A percentile compares a stretch with the other conserved stretches of the same genome.
phyloP scores from a whole-genome alignment of 2,329 filamentous ascomycete genomes.

The Clarireedia hainanense region DNA sequence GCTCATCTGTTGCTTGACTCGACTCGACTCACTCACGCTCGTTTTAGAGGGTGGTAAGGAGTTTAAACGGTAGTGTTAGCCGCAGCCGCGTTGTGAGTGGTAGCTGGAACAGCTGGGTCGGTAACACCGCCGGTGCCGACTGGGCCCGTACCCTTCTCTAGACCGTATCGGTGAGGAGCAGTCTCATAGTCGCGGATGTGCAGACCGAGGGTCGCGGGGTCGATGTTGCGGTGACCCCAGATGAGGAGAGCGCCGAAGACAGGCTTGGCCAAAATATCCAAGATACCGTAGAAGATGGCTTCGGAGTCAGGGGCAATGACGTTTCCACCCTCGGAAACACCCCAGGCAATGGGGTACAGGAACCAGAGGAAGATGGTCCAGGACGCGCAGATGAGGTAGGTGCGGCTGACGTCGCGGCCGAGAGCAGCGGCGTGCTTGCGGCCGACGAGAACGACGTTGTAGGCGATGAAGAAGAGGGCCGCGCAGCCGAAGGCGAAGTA shows the following conservation, averaged over 20 bases:
- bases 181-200: conserved; percentile 4
- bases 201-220: conserved; percentile 23
- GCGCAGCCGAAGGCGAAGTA: conserved; percentile 51
- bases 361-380: conserved; percentile 56
- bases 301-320: conserved; percentile 59
- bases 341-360: conserved; percentile 58
- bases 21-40: too few relatives aligned
- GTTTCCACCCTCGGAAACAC: conserved; percentile 55
- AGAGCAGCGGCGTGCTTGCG: conserved; percentile 47
- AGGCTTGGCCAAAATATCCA: conserved; percentile 59
- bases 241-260: conserved; percentile 54
- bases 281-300: conserved; percentile 58
- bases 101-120: too few relatives aligned
- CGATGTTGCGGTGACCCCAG: conserved; percentile 53
- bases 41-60: too few relatives aligned
- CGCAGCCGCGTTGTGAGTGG: too few relatives aligned
- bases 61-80: too few relatives aligned
- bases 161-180: neutral
- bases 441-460: conserved; percentile 48
- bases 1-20: too few relatives aligned
- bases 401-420: conserved; percentile 43
- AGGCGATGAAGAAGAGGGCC: conserved; percentile 52
- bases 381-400: conserved; percentile 48
- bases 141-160: too few relatives aligned
- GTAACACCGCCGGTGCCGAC: too few relatives aligned